Evolutionary conservation across 306 rosid genomes (phyloP), one percentile per base, ranked within the genome.

Genomic region (Elaeagnus macrophylla): DNA sequence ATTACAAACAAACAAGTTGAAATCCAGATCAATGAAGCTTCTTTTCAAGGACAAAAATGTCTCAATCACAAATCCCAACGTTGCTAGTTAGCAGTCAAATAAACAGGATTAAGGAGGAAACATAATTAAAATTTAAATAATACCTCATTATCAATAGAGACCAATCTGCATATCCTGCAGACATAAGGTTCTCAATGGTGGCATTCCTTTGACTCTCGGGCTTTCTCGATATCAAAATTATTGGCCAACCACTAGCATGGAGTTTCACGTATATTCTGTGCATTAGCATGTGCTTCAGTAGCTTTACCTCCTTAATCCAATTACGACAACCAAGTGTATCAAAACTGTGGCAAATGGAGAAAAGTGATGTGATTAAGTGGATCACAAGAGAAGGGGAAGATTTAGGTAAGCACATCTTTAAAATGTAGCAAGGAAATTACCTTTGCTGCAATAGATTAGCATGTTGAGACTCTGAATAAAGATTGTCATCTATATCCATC

Each of bases 61-160:
- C 49, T 13, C 49, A 15, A 45, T 13, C 7, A 15, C 7, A 44
- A 6, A 9, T 44, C 39, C 38, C 2, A 58, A 57, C 12, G 32
- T 25, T 25, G 2, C 32, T 25, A 25, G 32, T 25, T 25, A 25
- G 5, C 5, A 25, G 32, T 25, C 32, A 25, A 3, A 25, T 25
- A 36, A 19, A 54, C 60, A 37, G 46, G 38, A 39, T 66, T 32
- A 35, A 19, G 14, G 35, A 48, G 13, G 16, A 18, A 67, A 41
- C 44, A 61, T 65, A 53, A 42, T 48, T 5, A 41, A 9, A 13
- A 41, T 44, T 20, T 35, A 35, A 64, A 60, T 13, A 53, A 20
- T 80, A 89, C 97, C 97, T 78, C 97, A 89, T 78, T 42, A 83
- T 57, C 83, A 89, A 69, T 51, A 75, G 69, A 16, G 77, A 76